Evolutionary conservation across 345 rosid species (phyloP).

Genomic region (Hypericum androsaemum): DNA sequence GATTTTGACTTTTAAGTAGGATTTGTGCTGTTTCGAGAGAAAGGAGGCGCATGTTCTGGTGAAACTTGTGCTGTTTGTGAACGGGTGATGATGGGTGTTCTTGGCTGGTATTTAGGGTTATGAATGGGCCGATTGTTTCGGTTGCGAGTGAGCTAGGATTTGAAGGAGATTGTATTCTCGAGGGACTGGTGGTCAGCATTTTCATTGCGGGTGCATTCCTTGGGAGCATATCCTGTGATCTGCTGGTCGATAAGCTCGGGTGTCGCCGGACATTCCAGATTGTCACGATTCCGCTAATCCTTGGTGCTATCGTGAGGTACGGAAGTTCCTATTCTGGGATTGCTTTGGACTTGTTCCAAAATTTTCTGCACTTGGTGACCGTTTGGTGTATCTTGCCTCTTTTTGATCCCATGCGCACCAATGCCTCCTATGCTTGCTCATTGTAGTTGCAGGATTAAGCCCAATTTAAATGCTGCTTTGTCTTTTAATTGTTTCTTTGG

Average conservation of each 20-base stretch:
- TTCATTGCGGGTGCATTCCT: conserved; percentile 72
- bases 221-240: conserved; percentile 56
- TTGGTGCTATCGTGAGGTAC: conserved; percentile 65
- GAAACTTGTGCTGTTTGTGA: background rate
- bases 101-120: conserved; percentile 37
- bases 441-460: too few species aligned
- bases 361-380: background rate
- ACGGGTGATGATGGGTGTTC: background rate
- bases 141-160: conserved; percentile 66
- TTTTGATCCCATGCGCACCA: background rate
- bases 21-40: too few species aligned
- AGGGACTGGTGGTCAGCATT: conserved; percentile 78
- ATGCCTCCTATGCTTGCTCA: too few species aligned
- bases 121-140: conserved; percentile 76
- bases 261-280: conserved; percentile 62
- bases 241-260: conserved; percentile 53
- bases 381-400: conserved; percentile 3
- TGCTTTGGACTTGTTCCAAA: background rate
- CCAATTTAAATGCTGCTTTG: too few species aligned
- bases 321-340: conserved; percentile 5
- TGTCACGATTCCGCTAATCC: conserved; percentile 42
- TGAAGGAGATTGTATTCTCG: conserved; percentile 55
- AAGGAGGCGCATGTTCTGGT: background rate
- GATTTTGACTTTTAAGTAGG: too few species aligned
- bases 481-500: too few species aligned